These are phyloP conservation scores for Thinopyrum elongatum DNA, from an alignment of 176 grass and related monocot genomes.

Conservation along the genomic window DNA sequence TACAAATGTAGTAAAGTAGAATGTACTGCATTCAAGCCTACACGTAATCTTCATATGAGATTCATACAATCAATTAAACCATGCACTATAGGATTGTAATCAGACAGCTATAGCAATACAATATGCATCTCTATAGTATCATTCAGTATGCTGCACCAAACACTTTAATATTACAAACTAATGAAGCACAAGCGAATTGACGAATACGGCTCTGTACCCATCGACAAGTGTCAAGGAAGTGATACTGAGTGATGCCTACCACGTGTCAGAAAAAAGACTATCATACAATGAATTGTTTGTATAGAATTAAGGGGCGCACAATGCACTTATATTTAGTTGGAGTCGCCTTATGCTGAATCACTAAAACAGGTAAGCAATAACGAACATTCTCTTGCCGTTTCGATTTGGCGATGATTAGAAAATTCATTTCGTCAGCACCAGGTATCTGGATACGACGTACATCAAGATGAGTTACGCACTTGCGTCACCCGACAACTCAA, in stretches of 20 bases:
- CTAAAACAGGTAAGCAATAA: constrained; percentile 18
- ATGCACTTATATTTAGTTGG: neutral
- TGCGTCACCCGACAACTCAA: neutral
- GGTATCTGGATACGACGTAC: neutral
- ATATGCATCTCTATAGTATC: constrained; percentile 12
- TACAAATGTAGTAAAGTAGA: constrained; percentile 14
- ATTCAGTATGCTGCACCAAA: neutral
- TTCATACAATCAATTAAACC: neutral
- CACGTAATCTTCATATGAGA: constrained; percentile 1
- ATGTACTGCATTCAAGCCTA: neutral
- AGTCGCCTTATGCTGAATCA: constrained; percentile 3
- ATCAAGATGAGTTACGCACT: neutral
- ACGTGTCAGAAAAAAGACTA: neutral
- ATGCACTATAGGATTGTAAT: neutral
- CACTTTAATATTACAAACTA: neutral
- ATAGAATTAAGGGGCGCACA: neutral
- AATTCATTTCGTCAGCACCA: neutral
- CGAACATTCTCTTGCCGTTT: neutral
- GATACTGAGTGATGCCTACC: neutral
- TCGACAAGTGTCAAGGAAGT: constrained; percentile 9
- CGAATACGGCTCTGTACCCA: neutral
- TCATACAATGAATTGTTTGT: constrained; percentile 6
- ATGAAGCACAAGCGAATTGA: neutral
- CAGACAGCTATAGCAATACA: neutral
- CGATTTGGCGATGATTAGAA: neutral